Base-by-base conservation (phyloP, 2,329 filamentous ascomycete species). In the Venturia effusa region DNA sequence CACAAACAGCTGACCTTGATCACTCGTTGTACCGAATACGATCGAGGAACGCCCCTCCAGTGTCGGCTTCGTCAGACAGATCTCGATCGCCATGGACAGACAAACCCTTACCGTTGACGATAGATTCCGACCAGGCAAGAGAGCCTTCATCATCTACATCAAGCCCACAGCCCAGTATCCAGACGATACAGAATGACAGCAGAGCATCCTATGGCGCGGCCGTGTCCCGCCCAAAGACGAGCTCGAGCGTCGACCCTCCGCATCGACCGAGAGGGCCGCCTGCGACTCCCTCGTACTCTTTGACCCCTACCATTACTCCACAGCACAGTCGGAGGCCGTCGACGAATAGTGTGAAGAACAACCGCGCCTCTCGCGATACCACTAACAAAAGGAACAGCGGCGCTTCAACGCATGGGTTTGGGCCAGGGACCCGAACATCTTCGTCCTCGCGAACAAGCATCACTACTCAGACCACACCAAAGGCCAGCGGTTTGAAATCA, bases 141-240 rank as follows among this genome's bases (percentile, higher is more conserved):
- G 51, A 64, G 37, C 22, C 27, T 3, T 57, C 51, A 22, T 57
- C 51, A 8, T 64, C 62, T 1, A 37, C 34, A 32, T 64, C 54
- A 22, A 45, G 34, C 4, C 13, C 22, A 34, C 27, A 6, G 19
- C 55, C 34, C 15, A 54, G 61, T n/a, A 32, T 51, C 4, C 59
- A 40, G 17, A 34, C 51, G 7, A 17, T 32, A 34, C 41, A 48
- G 15, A 24, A 62, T 32, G 61, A 55, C 4, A 32, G 13, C 30
- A 55, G 34, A 11, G 22, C 48, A 37, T 45, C 34, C 10, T 27
- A 24, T 40, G 51, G 61, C n/a, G 48, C 30, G 19, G 34, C 62
- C 34, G 41, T 64, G 17, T 43, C 62, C 22, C 51, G 62, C 22
- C 62, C 62, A 61, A 59, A 41, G 24, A 64, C 62, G 17, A 63